Evolutionary conservation across 352 stramenopile species (phyloP).

Genomic region (Globisporangium parvum): DNA sequence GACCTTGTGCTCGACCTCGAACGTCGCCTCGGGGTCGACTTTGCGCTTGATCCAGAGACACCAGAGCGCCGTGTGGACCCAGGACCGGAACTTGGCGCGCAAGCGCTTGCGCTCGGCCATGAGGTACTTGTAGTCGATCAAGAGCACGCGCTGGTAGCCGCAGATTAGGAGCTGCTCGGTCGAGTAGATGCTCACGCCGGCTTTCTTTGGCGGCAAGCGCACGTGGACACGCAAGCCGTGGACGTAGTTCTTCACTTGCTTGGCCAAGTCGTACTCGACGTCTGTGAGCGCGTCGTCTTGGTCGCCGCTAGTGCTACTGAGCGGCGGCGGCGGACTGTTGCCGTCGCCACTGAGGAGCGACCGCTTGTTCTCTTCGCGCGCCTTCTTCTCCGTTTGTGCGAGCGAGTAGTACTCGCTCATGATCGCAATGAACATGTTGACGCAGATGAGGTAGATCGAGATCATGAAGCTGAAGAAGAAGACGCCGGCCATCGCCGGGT

Average conservation of each 20-base stretch:
- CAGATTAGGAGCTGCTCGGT: conserved; percentile 50
- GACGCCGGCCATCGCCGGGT: conserved; percentile 66
- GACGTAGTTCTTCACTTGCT: conserved; percentile 60
- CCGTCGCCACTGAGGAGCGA: conserved; percentile 16
- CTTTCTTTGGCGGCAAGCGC: conserved; percentile 40
- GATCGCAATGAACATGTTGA: conserved; percentile 86
- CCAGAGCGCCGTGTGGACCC: conserved; percentile 46
- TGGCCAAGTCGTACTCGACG: conserved; percentile 74
- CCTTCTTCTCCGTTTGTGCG: conserved; percentile 63
- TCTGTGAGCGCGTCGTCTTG: conserved; percentile 29
- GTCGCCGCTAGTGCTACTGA: not conserved
- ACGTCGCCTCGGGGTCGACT: conserved; percentile 43
- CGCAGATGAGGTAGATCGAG: conserved; percentile 70
- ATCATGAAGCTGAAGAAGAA: conserved; percentile 86
- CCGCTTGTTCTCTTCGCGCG: conserved; percentile 42
- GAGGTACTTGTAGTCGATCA: conserved; percentile 72
- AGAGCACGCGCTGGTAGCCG: conserved; percentile 59
- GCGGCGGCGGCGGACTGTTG: too few relatives aligned
- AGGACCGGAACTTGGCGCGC: conserved; percentile 50
- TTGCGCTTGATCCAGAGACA: conserved; percentile 44
- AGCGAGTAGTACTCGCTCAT: conserved; percentile 82
- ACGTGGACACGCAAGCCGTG: conserved; percentile 51
- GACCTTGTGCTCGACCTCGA: conserved; percentile 20
- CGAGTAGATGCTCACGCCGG: conserved; percentile 23
- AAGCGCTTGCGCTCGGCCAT: conserved; percentile 61